A percentile compares a stretch with the other conserved stretches of the same genome.
Conservation (phyloP, 805 yeast genomes). For the Alloascoidea hylecoeti region DNA sequence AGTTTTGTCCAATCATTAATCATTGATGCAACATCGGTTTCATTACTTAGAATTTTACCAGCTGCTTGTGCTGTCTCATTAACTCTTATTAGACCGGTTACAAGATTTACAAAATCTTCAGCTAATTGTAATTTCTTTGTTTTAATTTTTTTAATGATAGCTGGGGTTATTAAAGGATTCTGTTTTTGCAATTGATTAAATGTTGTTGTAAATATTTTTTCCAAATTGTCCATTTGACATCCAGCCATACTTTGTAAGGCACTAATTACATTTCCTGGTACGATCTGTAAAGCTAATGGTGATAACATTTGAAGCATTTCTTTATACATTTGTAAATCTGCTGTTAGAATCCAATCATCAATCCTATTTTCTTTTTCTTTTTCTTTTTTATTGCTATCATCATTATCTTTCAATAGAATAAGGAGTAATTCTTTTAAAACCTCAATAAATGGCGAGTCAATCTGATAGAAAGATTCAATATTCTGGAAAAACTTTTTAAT, state of each 20-base stretch:
- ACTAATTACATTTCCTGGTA: conserved; percentile 38
- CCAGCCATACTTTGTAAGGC: too few relatives aligned
- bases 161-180: too few relatives aligned
- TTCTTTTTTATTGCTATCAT: not conserved
- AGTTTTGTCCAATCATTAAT: conserved; percentile 37
- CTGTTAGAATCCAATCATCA: too few relatives aligned
- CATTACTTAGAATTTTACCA: conserved; percentile 26
- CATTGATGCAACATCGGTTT: conserved; percentile 34
- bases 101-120: conserved; percentile 33
- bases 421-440: too few relatives aligned
- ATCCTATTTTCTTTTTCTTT: too few relatives aligned
- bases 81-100: conserved; percentile 39
- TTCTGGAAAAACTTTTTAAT: conserved; percentile 40
- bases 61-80: conserved; percentile 39
- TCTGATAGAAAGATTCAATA: conserved; percentile 37
- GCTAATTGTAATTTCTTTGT: conserved; percentile 40
- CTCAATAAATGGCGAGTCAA: too few relatives aligned
- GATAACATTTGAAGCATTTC: conserved; percentile 43
- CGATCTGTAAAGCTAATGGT: conserved; percentile 39
- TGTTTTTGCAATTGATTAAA: conserved; percentile 27
- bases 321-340: conserved; percentile 20
- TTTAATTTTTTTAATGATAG: conserved; percentile 36
- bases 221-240: too few relatives aligned
- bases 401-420: not conserved
- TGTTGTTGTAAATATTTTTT: too few relatives aligned